phyloP scores from a whole-genome alignment of 2,329 filamentous ascomycete genomes.

The Xylariaceae sp. region DNA sequence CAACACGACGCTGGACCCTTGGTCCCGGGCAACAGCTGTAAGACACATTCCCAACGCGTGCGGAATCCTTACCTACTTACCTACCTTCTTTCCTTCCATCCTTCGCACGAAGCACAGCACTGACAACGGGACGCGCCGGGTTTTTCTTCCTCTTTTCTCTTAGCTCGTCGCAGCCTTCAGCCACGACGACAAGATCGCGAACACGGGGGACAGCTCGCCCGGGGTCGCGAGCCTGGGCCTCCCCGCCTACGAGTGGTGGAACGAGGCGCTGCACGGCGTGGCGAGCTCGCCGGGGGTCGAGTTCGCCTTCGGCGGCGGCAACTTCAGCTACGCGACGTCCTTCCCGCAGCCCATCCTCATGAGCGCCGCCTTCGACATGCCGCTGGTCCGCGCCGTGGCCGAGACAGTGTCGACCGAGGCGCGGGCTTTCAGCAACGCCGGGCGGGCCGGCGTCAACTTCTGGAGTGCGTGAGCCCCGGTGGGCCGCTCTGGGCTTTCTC shows the following conservation, averaged over 20 bases:
- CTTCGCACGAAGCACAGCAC: background rate
- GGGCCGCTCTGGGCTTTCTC: too few species aligned
- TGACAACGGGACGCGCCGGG: conserved; percentile 23
- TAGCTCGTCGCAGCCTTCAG: conserved; percentile 44
- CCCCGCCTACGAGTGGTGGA: conserved; percentile 51
- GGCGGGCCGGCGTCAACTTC: conserved; percentile 47
- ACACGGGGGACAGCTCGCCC: conserved; percentile 26
- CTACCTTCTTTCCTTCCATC: too few species aligned
- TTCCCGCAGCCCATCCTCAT: conserved; percentile 59
- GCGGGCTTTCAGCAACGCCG: conserved; percentile 56
- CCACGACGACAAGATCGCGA: conserved; percentile 47
- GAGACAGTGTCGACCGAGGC: conserved; percentile 51
- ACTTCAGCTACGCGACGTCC: conserved; percentile 54
- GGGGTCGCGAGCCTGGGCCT: conserved; percentile 47
- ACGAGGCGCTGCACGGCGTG: conserved; percentile 51
- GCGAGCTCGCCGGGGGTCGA: conserved; percentile 42
- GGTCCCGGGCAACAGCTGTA: conserved; percentile 21
- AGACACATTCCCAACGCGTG: too few species aligned
- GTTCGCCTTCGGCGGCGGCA: conserved; percentile 39
- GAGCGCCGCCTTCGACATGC: conserved; percentile 57
- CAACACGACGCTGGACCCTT: conserved; percentile 19
- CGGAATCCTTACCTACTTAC: too few species aligned
- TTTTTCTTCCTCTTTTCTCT: too few species aligned
- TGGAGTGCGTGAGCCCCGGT: too few species aligned
- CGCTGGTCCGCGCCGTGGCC: conserved; percentile 49